Evolutionary conservation across 2,329 filamentous ascomycete species (phyloP), one percentile per base, ranked within the genome.

Genomic region (Akanthomyces uredinophilus): DNA sequence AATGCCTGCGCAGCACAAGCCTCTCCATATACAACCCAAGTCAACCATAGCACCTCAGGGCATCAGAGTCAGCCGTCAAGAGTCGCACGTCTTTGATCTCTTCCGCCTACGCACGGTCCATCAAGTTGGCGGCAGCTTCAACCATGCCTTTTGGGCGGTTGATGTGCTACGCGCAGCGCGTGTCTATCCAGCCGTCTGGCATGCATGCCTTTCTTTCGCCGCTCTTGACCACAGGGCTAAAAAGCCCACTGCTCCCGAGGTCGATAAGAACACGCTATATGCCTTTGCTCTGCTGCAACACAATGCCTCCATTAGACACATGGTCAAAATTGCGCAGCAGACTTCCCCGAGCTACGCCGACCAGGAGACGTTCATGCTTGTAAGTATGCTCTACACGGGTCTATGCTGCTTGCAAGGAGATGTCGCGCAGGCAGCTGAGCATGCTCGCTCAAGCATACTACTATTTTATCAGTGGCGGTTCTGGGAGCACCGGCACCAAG

Each of bases 311-410:
- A 60, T 60, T 7, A 44, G 50, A 37, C 39, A 60, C 49, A 54
- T 60, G 49, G 39, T 41, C n/a, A 39, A 27, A 5, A 60, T 60
- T 47, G 58, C 58, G n/a, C 37, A 35, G 27, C 49, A 37, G 29
- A 20, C 50, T 3, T 35, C 50, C n/a, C 49, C 58, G 14, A 54
- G 27, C 29, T 53, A 53, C n/a, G 58, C 58, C 10, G 58, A 60
- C 39, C 58, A 60, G 39, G 58, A 60, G 41, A 47, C 58, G 2
- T 60, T 60, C 11, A 53, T 60, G 49, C 58, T 60, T 39, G 58
- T 60, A 2, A 54, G 39, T 29, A 54, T 60, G 49, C 58, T 60
- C 16, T 60, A 53, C 32, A 60, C 58, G 13, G 58, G 58, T 4
- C 49, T 60, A 10, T 60, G 58, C 18, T 53, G 37, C 13, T 20